A percentile compares a stretch with the other conserved stretches of the same genome.
Evolutionary conservation across 176 grass and related monocot genomes (phyloP).

Genomic region (Triticum dicoccoides): DNA sequence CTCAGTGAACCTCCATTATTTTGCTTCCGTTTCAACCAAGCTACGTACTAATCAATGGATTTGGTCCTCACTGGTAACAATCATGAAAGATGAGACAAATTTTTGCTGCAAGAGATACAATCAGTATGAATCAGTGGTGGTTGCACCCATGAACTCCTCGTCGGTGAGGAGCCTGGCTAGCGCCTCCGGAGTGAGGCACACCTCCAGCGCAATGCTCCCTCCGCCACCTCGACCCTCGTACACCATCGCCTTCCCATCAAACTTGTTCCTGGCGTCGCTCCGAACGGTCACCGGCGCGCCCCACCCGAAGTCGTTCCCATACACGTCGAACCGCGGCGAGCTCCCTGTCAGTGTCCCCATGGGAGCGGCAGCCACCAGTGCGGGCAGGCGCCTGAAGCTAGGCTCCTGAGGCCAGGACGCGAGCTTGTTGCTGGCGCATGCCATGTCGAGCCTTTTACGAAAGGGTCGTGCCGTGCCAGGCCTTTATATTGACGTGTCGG

Average conservation of each 20-base stretch:
- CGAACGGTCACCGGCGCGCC: not conserved
- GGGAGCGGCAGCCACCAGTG: not conserved
- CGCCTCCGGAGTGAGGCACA: not conserved
- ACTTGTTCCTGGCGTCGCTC: not conserved
- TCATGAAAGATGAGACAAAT: no score
- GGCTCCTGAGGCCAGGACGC: not conserved
- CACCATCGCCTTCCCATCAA: not conserved
- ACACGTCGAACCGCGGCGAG: not conserved
- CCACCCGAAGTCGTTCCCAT: no score
- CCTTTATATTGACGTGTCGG: no score
- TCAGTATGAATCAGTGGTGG: no score
- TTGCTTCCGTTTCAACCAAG: no score
- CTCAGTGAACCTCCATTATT: no score
- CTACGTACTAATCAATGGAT: no score
- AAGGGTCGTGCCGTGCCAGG: no score
- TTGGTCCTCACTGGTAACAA: no score
- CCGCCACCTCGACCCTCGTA: not conserved
- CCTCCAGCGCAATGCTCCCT: not conserved
- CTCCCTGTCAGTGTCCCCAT: not conserved
- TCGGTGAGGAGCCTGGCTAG: not conserved
- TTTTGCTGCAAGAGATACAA: no score
- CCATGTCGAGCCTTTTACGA: not conserved
- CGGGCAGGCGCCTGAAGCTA: not conserved
- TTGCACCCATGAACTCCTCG: not conserved
- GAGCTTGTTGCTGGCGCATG: not conserved